Conservation (phyloP, 2,329 filamentous ascomycete species). For the Aureobasidium sp. region DNA sequence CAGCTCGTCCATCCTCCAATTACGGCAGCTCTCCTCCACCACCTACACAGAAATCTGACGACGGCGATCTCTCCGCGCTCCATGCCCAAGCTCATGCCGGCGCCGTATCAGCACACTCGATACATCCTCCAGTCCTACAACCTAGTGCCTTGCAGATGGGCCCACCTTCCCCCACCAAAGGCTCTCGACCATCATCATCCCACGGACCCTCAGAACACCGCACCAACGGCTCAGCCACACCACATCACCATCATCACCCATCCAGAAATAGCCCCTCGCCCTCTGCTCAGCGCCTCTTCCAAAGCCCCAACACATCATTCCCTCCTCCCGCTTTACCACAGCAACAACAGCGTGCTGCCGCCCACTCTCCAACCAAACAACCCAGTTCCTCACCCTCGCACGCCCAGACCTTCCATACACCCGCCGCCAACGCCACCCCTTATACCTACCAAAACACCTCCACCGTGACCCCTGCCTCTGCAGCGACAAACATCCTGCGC, state of each 20-base stretch:
- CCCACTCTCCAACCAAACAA: constrained; percentile 26
- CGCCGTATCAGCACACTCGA: constrained; percentile 23
- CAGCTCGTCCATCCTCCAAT: constrained; percentile 19
- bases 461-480: constrained; percentile 16
- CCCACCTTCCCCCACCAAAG: constrained; percentile 20
- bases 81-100: constrained; percentile 29
- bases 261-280: constrained; percentile 14
- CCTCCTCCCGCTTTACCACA: constrained; percentile 22
- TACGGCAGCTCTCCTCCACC: constrained; percentile 21
- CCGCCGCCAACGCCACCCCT: not conserved
- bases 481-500: constrained; percentile 16
- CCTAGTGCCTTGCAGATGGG: constrained; percentile 18
- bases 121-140: constrained; percentile 18
- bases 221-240: constrained; percentile 24
- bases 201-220: constrained; percentile 12
- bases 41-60: constrained; percentile 17
- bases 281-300: constrained; percentile 19
- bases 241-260: constrained; percentile 18
- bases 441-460: not conserved
- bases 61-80: constrained; percentile 20
- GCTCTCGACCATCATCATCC: constrained; percentile 6
- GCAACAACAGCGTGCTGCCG: constrained; percentile 17
- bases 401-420: constrained; percentile 4
- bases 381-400: constrained; percentile 23
- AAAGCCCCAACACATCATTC: constrained; percentile 25